These are phyloP conservation scores for Medicago lupulina DNA, from an alignment of 306 rosid genomes.

Conservation along the genomic window DNA sequence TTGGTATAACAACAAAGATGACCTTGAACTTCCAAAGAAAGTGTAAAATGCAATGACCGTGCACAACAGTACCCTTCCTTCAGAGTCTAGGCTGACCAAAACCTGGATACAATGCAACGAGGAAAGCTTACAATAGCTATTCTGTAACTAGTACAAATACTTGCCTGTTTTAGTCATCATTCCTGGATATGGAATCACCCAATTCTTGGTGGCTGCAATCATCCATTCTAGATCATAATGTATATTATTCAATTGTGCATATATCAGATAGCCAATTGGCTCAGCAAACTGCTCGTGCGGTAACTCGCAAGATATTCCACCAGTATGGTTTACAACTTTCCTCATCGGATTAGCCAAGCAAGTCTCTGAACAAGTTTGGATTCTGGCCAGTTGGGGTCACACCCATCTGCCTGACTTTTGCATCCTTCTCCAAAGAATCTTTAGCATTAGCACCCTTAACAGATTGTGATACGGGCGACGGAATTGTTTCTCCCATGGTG, in stretches of 20 bases:
- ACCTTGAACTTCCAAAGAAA: conserved; percentile 16
- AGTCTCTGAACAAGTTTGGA: conserved; percentile 78
- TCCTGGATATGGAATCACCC: conserved; percentile 40
- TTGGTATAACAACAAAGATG: conserved; percentile 40
- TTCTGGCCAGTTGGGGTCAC: conserved; percentile 76
- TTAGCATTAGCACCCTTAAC: conserved; percentile 64
- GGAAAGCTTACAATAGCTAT: conserved; percentile 30
- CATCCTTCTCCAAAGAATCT: conserved; percentile 75
- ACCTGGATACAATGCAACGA: conserved; percentile 42
- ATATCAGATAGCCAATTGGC: conserved; percentile 40
- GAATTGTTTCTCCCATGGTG: conserved; percentile 43
- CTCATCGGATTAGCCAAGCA: conserved; percentile 61
- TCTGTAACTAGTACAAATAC: conserved; percentile 29
- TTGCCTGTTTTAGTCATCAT: conserved; percentile 33
- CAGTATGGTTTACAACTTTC: conserved; percentile 26
- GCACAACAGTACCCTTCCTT: conserved; percentile 28
- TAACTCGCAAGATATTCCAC: conserved; percentile 35
- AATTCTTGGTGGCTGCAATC: conserved; percentile 30
- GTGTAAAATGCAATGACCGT: conserved; percentile 27
- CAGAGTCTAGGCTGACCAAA: conserved; percentile 33
- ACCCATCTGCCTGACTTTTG: conserved; percentile 87
- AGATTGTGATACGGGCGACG: conserved; percentile 43
- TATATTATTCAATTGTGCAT: conserved; percentile 34
- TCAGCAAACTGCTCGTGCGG: conserved; percentile 28
- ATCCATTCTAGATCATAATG: conserved; percentile 18